Conservation (phyloP, 2,329 filamentous ascomycete species). For the Cryphonectria nitschkei region DNA sequence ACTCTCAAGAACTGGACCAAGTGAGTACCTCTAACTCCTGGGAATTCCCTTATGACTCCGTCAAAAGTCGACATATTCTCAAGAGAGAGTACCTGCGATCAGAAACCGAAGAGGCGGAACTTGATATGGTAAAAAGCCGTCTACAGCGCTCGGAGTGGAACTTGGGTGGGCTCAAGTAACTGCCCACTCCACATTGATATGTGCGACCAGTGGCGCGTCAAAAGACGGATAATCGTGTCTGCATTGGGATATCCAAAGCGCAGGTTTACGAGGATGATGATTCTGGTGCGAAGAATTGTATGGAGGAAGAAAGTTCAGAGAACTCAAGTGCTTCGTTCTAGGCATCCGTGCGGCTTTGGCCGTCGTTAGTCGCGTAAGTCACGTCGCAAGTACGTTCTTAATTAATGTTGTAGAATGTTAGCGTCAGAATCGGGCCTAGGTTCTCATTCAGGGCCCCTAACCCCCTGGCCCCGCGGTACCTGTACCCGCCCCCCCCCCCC, state of each 20-base stretch:
- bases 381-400: background rate
- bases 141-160: background rate
- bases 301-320: background rate
- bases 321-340: background rate
- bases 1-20: background rate
- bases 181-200: background rate
- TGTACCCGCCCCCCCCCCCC: too few relatives aligned
- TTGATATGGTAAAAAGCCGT: background rate
- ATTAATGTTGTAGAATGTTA: background rate
- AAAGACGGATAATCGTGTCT: background rate
- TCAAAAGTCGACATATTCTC: constrained; percentile 76
- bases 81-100: background rate
- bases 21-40: constrained; percentile 67
- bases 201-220: background rate
- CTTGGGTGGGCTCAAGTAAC: background rate
- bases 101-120: background rate
- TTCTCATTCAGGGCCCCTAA: background rate
- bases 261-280: background rate
- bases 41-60: constrained; percentile 75
- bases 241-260: background rate
- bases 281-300: background rate
- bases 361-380: background rate
- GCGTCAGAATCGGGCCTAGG: background rate
- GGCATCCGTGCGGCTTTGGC: background rate
- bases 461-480: background rate